Evolutionary conservation across 129 eudicot species (phyloP).

Genomic region (Oenanthe sinensis): DNA sequence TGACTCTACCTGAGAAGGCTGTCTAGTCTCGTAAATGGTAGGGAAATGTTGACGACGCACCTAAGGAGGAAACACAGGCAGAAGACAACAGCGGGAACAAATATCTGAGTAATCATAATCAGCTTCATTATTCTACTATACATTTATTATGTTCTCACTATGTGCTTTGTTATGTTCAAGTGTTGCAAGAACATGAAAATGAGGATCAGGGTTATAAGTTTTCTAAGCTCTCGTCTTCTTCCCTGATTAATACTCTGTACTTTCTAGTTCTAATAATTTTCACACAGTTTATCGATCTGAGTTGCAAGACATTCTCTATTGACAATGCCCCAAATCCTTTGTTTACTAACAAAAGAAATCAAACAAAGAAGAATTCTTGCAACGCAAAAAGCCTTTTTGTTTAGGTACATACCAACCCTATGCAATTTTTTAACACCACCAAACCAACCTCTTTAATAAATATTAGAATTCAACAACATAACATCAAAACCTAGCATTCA

Average conservation of each 20-base stretch:
- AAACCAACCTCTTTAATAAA: background rate
- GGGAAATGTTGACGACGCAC: background rate
- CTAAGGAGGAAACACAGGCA: background rate
- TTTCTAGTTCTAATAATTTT: background rate
- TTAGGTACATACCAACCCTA: background rate
- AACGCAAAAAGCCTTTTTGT: background rate
- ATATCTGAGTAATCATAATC: background rate
- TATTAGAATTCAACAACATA: background rate
- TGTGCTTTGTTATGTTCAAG: background rate
- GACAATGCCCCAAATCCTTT: background rate
- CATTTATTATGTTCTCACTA: no score
- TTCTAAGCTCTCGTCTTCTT: background rate
- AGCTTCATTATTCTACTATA: no score
- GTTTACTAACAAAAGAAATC: background rate
- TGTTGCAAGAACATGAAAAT: no score
- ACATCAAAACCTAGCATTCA: background rate
- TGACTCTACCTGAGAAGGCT: background rate
- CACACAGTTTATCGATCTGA: background rate
- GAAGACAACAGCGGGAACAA: background rate
- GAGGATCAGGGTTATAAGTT: background rate
- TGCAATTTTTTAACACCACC: background rate
- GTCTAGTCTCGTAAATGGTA: background rate
- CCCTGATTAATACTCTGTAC: background rate
- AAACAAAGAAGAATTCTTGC: background rate
- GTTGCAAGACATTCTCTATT: background rate